A percentile compares a stretch with the other conserved stretches of the same genome.
Evolutionary conservation across 2,329 filamentous ascomycete species (phyloP).

Genomic region (Graphilbum fragrans): DNA sequence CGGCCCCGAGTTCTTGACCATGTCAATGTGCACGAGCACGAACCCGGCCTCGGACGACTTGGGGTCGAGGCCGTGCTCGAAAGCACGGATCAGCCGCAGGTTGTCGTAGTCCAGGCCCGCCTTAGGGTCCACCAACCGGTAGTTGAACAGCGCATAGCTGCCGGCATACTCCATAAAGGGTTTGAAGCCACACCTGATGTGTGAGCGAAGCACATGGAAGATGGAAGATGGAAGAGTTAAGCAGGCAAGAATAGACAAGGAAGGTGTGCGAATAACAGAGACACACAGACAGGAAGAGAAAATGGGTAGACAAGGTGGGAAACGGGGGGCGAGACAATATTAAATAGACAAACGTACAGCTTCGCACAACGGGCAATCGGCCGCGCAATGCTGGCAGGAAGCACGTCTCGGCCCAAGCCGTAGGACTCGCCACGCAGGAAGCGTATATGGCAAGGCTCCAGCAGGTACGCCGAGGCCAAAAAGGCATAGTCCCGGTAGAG

Average conservation of each 20-base stretch:
- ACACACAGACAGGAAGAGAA: neutral
- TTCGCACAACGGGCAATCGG: conserved; percentile 77
- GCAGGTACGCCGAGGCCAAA: conserved; percentile 75
- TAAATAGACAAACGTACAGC: conserved; percentile 59
- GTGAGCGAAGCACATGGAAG: neutral
- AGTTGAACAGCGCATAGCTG: conserved; percentile 59
- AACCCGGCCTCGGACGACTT: conserved; percentile 87
- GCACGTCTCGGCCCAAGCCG: conserved; percentile 59
- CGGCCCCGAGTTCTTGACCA: conserved; percentile 76
- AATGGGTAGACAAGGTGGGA: neutral
- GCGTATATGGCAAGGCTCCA: conserved; percentile 80
- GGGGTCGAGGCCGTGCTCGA: conserved; percentile 79
- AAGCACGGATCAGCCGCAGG: conserved; percentile 78
- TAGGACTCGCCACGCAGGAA: conserved; percentile 62
- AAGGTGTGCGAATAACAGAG: neutral
- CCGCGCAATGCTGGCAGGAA: conserved; percentile 65
- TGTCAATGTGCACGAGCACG: conserved; percentile 90
- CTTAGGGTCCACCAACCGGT: conserved; percentile 44
- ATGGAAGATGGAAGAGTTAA: neutral
- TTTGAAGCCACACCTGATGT: conserved; percentile 64
- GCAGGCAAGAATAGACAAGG: too few species aligned
- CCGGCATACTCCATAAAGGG: conserved; percentile 83
- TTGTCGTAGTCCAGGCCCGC: conserved; percentile 49
- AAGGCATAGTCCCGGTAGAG: conserved; percentile 89
- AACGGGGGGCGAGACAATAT: neutral